Evolutionary conservation across 495 filamentous ascomycete genomes (phyloP), one percentile per base, ranked within the genome.

Genomic region (Astrocystis sublimbata): DNA sequence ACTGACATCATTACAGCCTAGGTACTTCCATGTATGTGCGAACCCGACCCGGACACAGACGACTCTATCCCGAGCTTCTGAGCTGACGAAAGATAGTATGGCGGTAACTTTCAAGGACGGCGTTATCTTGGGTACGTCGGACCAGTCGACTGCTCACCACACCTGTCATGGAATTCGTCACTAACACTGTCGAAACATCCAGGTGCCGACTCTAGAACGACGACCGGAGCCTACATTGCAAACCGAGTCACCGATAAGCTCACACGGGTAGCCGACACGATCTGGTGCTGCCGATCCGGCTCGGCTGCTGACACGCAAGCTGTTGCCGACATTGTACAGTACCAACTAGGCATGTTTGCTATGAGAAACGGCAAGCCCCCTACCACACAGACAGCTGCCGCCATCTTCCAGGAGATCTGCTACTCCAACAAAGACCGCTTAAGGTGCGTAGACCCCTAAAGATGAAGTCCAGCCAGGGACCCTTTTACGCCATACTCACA

Each of bases 231-330:
- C 64, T 98, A 96, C 84, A 98, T 98, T 73, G 96, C 94, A 69
- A 98, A 98, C 76, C 89, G 94, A 79, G 96, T 98, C 51, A 98
- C 94, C 60, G 94, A 98, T 82, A 98, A 98, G 83, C 87, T 98
- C 72, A 98, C 96, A 65, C 91, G 93, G 78, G 93, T 98, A 42
- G 90, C 96, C 77, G 94, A 98, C 76, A 98, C 93, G 50, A 97
- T 98, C 75, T 98, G 94, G 94, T 98, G 94, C 83, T 98, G 94
- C 79, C 89, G 85, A 61, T 97, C 96, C 54, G 94, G 94, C 30
- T 98, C 94, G 10, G 94, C 94, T 21, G 94, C 94, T 68, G 94
- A 98, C 74, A 98, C 94, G 58, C 94, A 98, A 78, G 96, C 94
- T 23, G 89, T 98, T 43, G 96, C 94, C 51, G 94, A 98, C 72